phyloP scores from a whole-genome alignment of 352 stramenopile genomes.

The Phytophthora rubi region DNA sequence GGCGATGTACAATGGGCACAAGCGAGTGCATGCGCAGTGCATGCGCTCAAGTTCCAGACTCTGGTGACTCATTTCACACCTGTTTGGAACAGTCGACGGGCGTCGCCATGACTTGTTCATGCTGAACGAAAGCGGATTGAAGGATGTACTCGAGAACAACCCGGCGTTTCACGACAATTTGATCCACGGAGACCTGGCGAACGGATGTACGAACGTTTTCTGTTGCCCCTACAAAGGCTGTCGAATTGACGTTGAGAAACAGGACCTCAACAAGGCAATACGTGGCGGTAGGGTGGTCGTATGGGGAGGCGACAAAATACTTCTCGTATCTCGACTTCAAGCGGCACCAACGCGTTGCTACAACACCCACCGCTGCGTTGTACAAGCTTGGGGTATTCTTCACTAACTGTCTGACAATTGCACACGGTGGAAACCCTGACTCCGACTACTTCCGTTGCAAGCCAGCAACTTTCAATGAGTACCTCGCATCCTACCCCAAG shows the following conservation, averaged over 20 bases:
- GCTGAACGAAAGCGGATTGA: conserved; percentile 15
- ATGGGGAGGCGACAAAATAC: conserved; percentile 8
- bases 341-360: conserved; percentile 8
- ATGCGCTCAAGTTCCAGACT: conserved; percentile 17
- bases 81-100: conserved; percentile 11
- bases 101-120: conserved; percentile 14
- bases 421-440: conserved; percentile 16
- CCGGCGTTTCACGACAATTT: conserved; percentile 11
- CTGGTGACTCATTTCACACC: conserved; percentile 6
- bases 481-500: background rate
- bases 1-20: conserved; percentile 18
- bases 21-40: conserved; percentile 7
- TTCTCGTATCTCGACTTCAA: conserved; percentile 19
- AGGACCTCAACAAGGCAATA: conserved; percentile 7
- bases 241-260: background rate
- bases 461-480: conserved; percentile 13
- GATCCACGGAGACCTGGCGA: conserved; percentile 8
- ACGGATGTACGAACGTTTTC: conserved; percentile 11
- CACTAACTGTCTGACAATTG: conserved; percentile 13
- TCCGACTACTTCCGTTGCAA: conserved; percentile 13
- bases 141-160: conserved; percentile 1
- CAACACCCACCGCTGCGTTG: conserved; percentile 4
- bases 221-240: conserved; percentile 20
- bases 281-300: conserved; percentile 6
- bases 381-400: conserved; percentile 20